Percentiles rank a stretch among this genome's conserved stretches.
Conservation (phyloP, 208 protist genomes). For the Trypanosoma conorhini region DNA sequence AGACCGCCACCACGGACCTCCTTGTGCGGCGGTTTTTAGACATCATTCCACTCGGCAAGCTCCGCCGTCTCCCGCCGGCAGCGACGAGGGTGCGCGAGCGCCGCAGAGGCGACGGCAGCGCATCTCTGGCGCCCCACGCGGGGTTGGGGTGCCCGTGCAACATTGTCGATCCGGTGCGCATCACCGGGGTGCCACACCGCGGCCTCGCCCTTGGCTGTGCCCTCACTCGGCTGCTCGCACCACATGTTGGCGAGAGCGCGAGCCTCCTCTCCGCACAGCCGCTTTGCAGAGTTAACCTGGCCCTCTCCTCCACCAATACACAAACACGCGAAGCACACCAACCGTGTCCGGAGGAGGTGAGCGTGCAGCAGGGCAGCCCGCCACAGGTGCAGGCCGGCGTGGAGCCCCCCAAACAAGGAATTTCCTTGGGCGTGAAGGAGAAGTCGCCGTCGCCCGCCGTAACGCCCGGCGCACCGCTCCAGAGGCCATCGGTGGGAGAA, state of each 20-base stretch:
- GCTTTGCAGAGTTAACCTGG: conserved; percentile 27
- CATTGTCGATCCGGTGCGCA: conserved; percentile 42
- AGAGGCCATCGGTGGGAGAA: not conserved
- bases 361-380: not conserved
- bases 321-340: not conserved
- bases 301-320: not conserved
- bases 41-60: conserved; percentile 16
- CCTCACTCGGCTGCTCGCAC: conserved; percentile 42
- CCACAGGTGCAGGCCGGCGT: not conserved
- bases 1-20: not conserved
- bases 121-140: not conserved
- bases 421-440: not conserved
- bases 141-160: conserved; percentile 31
- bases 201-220: conserved; percentile 49
- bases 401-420: not conserved
- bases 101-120: no score
- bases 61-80: not conserved
- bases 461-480: not conserved
- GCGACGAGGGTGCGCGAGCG: not conserved
- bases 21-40: conserved; percentile 18
- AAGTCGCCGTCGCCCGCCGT: not conserved
- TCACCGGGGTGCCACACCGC: conserved; percentile 50
- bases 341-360: not conserved
- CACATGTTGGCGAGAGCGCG: conserved; percentile 21
- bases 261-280: conserved; percentile 25